Conservation (phyloP, 208 protist genomes). For the Acanthamoeba triangularis region DNA sequence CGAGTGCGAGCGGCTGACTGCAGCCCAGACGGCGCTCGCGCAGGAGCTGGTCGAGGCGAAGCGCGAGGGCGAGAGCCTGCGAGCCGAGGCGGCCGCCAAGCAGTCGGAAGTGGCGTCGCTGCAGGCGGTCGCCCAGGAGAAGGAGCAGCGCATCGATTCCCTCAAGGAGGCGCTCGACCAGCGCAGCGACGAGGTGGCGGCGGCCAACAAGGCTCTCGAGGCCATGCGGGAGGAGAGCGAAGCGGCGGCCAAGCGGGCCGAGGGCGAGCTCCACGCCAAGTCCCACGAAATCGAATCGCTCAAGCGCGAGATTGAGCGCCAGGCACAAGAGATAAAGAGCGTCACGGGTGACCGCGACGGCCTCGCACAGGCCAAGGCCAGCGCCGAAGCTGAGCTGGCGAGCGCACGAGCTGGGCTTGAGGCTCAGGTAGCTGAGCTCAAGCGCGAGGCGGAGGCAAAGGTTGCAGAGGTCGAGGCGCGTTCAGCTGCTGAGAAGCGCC, state of each 20-base stretch:
- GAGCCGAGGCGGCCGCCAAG: neutral
- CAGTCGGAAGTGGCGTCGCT: too few relatives aligned
- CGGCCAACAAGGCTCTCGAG: too few relatives aligned
- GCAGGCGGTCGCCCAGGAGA: too few relatives aligned
- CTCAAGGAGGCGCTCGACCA: neutral
- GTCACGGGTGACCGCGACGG: neutral
- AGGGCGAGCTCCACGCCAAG: too few relatives aligned
- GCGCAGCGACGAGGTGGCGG: neutral
- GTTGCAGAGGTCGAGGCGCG: neutral
- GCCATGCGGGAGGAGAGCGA: neutral
- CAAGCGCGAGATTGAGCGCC: neutral
- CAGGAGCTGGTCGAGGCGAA: neutral
- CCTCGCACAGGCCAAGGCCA: neutral
- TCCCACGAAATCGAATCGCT: neutral
- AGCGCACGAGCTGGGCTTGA: neutral
- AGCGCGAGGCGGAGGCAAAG: neutral
- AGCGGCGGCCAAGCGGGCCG: neutral
- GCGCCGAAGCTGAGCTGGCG: neutral
- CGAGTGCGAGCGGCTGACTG: too few relatives aligned
- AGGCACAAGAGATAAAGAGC: neutral
- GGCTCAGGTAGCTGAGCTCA: neutral
- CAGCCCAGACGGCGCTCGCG: neutral
- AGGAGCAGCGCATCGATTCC: neutral
- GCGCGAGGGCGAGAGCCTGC: neutral
- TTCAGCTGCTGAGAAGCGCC: neutral